Percentiles rank a stretch among this genome's conserved stretches.
Conservation (phyloP, 768 basidiomycete genomes). For the Fomitopsis pulvina region DNA sequence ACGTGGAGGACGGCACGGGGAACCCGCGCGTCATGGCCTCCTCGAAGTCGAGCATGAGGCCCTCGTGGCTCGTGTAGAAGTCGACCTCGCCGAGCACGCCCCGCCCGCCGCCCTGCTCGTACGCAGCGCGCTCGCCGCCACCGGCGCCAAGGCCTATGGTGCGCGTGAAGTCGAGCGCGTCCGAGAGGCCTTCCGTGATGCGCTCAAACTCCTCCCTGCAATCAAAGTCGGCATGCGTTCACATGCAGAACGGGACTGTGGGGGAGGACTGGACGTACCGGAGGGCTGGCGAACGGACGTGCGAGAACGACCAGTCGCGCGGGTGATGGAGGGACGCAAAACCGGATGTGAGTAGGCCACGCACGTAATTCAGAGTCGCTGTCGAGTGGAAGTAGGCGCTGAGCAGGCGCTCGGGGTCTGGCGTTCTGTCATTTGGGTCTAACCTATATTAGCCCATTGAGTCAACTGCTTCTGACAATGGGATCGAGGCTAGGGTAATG, state of each 20-base stretch:
- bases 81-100: slow-evolving; percentile 83
- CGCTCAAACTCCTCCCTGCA: slow-evolving; percentile 73
- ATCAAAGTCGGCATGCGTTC: neutral
- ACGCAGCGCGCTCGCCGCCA: slow-evolving; percentile 37
- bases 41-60: slow-evolving; percentile 89
- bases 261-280: slow-evolving; percentile 38
- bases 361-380: slow-evolving; percentile 88
- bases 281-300: slow-evolving; percentile 80
- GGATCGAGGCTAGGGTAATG: neutral
- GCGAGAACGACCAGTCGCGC: slow-evolving; percentile 84
- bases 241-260: neutral
- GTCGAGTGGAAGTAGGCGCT: slow-evolving; percentile 97
- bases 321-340: slow-evolving; percentile 93
- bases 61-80: slow-evolving; percentile 94
- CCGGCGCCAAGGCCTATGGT: slow-evolving; percentile 68
- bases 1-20: slow-evolving; percentile 28
- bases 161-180: slow-evolving; percentile 89
- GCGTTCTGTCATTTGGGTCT: slow-evolving; percentile 70
- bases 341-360: slow-evolving; percentile 82
- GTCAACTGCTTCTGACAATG: neutral
- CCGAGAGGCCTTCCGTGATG: slow-evolving; percentile 78
- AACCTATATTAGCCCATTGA: slow-evolving; percentile 41
- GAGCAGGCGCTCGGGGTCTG: slow-evolving; percentile 86
- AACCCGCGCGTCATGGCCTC: slow-evolving; percentile 80
- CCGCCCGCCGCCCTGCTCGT: slow-evolving; percentile 66